A percentile compares a stretch with the other conserved stretches of the same genome.
These are phyloP conservation scores for Paramecium sonneborni DNA, from an alignment of 73 alveolate genomes.

Conservation along the genomic window DNA sequence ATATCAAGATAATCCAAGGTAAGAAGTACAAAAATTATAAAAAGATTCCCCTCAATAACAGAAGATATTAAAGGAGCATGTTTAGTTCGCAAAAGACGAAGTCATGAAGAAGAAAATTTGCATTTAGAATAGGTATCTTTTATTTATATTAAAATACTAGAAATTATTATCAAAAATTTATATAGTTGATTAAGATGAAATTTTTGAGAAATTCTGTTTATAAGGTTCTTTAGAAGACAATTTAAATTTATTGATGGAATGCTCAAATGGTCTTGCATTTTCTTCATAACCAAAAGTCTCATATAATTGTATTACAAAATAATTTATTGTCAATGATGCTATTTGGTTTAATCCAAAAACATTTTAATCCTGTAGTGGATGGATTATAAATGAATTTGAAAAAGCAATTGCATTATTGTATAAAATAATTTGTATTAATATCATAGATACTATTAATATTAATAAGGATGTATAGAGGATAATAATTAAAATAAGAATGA, in stretches of 20 bases:
- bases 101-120: not conserved
- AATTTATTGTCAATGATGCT: not conserved
- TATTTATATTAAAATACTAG: not conserved
- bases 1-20: not conserved
- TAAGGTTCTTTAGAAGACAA: not conserved
- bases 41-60: not conserved
- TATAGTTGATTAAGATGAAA: not conserved
- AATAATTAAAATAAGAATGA: not conserved
- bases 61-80: not conserved
- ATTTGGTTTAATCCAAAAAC: constrained; percentile 42
- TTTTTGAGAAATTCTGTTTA: not conserved
- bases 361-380: not conserved
- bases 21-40: not conserved
- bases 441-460: not conserved
- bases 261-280: constrained; percentile 35
- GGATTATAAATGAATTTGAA: constrained; percentile 8
- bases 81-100: not conserved
- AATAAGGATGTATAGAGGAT: not conserved
- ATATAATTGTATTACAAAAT: not conserved
- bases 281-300: not conserved
- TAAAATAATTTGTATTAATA: not conserved
- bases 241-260: not conserved
- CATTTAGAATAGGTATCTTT: not conserved
- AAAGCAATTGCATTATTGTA: not conserved
- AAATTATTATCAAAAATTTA: not conserved